Evolutionary conservation across 768 basidiomycete species (phyloP).

Genomic region (Cantharellus anzutake): DNA sequence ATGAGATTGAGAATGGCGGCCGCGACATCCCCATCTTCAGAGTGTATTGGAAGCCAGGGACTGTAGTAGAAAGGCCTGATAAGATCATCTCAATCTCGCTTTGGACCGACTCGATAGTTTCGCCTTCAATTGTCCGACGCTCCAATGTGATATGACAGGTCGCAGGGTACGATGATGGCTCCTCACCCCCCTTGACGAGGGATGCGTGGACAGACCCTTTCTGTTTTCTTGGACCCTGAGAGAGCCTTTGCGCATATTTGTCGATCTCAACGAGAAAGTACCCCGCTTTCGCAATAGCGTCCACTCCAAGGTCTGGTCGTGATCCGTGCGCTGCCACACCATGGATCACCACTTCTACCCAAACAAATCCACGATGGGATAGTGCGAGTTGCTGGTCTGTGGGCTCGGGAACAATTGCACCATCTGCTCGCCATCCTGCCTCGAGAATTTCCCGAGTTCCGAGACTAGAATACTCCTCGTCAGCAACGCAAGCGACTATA

Average conservation of each 20-base stretch:
- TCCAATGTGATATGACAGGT: slow-evolving; percentile 5
- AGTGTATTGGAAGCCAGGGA: not conserved
- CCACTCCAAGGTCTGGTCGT: slow-evolving; percentile 8
- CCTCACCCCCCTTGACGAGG: slow-evolving; percentile 8
- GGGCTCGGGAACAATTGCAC: slow-evolving; percentile 8
- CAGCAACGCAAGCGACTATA: slow-evolving; percentile 5
- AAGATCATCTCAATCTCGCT: slow-evolving; percentile 1
- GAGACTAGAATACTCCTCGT: slow-evolving; percentile 7
- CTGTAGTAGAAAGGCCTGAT: not conserved
- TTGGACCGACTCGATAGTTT: slow-evolving; percentile 6
- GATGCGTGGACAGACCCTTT: slow-evolving; percentile 3
- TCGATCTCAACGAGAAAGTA: slow-evolving; percentile 7
- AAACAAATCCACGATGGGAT: slow-evolving; percentile 4
- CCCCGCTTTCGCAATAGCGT: slow-evolving; percentile 7
- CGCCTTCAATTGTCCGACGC: slow-evolving; percentile 8
- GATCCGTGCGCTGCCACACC: slow-evolving; percentile 7
- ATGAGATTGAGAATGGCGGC: not conserved
- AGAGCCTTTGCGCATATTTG: not conserved
- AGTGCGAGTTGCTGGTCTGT: slow-evolving; percentile 4
- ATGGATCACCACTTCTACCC: slow-evolving; percentile 5
- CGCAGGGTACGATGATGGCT: slow-evolving; percentile 7
- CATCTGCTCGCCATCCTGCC: slow-evolving; percentile 5
- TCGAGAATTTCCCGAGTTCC: slow-evolving; percentile 5
- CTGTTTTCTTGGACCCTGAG: not conserved
- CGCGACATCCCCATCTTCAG: not conserved